Percentiles rank a stretch among this genome's conserved stretches.
Evolutionary conservation across 2,329 filamentous ascomycete species (phyloP).

Genomic region (Alternaria sp.): DNA sequence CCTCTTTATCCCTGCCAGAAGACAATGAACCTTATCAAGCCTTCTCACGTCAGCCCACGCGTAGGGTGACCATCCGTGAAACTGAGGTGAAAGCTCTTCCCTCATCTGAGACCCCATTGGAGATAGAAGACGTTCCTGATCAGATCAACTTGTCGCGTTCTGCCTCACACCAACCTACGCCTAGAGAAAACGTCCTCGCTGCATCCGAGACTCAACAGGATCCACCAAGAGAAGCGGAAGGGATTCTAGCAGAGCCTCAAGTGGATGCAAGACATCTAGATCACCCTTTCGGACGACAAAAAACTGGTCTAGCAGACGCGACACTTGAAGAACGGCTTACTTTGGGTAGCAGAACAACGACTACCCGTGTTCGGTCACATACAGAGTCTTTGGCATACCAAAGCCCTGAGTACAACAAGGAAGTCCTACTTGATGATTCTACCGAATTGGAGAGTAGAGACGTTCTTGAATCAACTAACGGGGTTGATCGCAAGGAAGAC

Average conservation of each 20-base stretch:
- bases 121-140: not conserved
- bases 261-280: not conserved
- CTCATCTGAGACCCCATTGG: not conserved
- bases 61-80: not conserved
- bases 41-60: not conserved
- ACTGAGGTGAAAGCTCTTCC: not conserved
- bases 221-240: not conserved
- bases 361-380: not conserved
- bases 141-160: not conserved
- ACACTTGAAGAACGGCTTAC: not conserved
- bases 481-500: not conserved
- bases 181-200: not conserved
- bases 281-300: not conserved
- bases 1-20: not conserved
- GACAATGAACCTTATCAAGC: rapidly evolving
- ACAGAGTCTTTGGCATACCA: not conserved
- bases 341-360: not conserved
- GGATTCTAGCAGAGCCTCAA: not conserved
- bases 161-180: not conserved
- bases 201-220: not conserved
- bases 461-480: not conserved
- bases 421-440: not conserved
- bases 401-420: not conserved
- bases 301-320: not conserved
- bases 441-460: not conserved